Base-by-base conservation (phyloP, 106 monocot genomes). In the Allium fistulosum region DNA sequence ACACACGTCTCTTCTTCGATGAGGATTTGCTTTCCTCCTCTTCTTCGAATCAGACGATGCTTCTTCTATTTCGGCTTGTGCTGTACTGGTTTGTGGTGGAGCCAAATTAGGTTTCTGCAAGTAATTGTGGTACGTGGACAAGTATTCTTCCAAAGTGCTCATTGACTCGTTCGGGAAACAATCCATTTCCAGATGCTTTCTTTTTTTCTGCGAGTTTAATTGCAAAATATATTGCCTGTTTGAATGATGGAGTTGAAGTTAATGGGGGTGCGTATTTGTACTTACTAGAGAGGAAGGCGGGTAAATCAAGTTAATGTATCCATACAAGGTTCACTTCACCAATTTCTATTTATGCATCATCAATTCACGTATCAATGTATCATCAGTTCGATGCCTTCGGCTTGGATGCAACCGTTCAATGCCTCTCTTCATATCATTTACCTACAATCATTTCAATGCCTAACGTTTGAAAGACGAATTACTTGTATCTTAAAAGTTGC, bases 61-160 rank as follows among this genome's bases (percentile, higher is more conserved):
- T 47, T 78, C 63, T 1, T 76, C 69, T 6, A 72, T 72, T 22
- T 51, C 75, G 51, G 67, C 22, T 17, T 26, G 7, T 27, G 26
- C 14, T 66, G 18, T 49, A 66, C 18, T 51, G 49, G 26, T 66
- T 66, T 17, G 1, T 1, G 66, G 4, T 5, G 66, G 7, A 3
- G 58, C 7, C 11, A 8, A 51, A 7, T 1, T 14, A 49, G 48
- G 72, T 15, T 2, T 10, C 61, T 11, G 11, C 17, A 69, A 53
- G 7, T 18, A 16, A 10, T 0, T 73, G 45, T 51, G 78, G 74
- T 66, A 72, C 58, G 63, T 68, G 63, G 78, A 68, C 63, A 65
- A 78, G 26, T 85, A 80, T 63, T 85, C 80, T 14, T 73, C 83
- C 7, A 59, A 15, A 2, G 65, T 18, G 17, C 58, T 51, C 58